phyloP scores from a whole-genome alignment of 345 rosid genomes.

The Lumnitzera littorea region DNA sequence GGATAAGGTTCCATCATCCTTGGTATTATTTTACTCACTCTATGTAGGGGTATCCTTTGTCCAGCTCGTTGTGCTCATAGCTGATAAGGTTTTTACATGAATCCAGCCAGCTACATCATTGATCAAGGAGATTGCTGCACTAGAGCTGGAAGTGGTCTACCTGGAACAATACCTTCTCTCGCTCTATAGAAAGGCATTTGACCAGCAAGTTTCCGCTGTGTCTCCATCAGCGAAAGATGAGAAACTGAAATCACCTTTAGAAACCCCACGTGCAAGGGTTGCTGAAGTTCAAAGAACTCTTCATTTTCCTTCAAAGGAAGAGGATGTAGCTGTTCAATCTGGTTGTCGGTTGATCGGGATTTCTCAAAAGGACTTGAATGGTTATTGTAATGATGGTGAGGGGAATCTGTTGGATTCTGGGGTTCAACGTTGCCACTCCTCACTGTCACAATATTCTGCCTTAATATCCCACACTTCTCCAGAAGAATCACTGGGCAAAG shows the following conservation, averaged over 20 bases:
- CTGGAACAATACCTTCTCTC: conserved; percentile 90
- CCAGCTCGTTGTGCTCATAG: background rate
- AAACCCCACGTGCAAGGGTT: conserved; percentile 37
- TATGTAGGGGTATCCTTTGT: background rate
- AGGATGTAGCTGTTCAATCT: conserved; percentile 30
- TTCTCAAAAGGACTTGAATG: conserved; percentile 24
- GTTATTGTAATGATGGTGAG: conserved; percentile 19
- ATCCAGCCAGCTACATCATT: conserved; percentile 72
- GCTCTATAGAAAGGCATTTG: conserved; percentile 80
- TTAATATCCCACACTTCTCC: conserved; percentile 46
- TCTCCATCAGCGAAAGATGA: conserved; percentile 43
- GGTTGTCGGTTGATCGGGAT: conserved; percentile 27
- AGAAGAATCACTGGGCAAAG: conserved; percentile 44
- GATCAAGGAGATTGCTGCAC: conserved; percentile 77
- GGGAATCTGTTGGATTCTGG: conserved; percentile 42
- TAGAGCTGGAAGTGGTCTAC: conserved; percentile 87
- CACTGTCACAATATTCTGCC: conserved; percentile 65
- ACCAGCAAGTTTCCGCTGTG: conserved; percentile 44
- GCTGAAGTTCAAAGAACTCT: conserved; percentile 19
- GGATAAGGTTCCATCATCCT: background rate
- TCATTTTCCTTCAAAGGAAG: conserved; percentile 30
- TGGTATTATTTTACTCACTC: conserved; percentile 3
- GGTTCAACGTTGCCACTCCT: conserved; percentile 75
- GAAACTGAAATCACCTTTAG: conserved; percentile 36
- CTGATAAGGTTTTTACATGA: conserved; percentile 2